Percentiles rank a stretch among this genome's conserved stretches.
phyloP scores from a whole-genome alignment of 2,329 filamentous ascomycete species.

The Didymella keratinophila region DNA sequence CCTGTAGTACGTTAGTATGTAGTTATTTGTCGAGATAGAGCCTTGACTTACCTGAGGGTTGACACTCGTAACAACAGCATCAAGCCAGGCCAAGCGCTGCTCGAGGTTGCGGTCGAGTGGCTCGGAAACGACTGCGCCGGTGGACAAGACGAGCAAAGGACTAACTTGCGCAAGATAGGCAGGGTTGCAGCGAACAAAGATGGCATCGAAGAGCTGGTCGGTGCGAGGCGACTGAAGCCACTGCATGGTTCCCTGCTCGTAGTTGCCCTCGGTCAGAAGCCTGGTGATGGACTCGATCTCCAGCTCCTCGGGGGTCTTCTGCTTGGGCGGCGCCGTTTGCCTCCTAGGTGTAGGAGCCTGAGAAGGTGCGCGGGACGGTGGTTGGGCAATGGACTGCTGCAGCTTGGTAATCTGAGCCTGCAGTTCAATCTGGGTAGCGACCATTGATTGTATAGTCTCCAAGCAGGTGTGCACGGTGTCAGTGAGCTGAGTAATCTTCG shows the following conservation, averaged over 20 bases:
- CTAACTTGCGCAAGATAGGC: slow-evolving; percentile 63
- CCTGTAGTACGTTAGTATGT: slow-evolving; percentile 47
- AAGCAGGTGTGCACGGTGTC: slow-evolving; percentile 71
- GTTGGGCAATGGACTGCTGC: slow-evolving; percentile 52
- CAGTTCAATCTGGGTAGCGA: slow-evolving; percentile 71
- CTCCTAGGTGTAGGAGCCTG: slow-evolving; percentile 30
- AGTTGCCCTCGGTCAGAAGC: slow-evolving; percentile 65
- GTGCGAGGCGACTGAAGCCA: slow-evolving; percentile 70
- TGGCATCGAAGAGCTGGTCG: slow-evolving; percentile 66
- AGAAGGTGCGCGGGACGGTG: slow-evolving; percentile 33
- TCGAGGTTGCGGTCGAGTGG: slow-evolving; percentile 61
- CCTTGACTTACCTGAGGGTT: slow-evolving; percentile 59
- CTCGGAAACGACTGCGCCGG: slow-evolving; percentile 68
- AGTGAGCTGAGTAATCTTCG: slow-evolving; percentile 77
- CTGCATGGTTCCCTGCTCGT: slow-evolving; percentile 58
- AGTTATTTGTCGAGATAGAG: not conserved
- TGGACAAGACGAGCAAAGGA: slow-evolving; percentile 66
- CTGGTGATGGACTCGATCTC: slow-evolving; percentile 70
- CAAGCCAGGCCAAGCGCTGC: slow-evolving; percentile 67
- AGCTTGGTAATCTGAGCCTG: slow-evolving; percentile 63
- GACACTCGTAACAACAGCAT: slow-evolving; percentile 62
- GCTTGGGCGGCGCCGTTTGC: slow-evolving; percentile 49
- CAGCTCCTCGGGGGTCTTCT: slow-evolving; percentile 59
- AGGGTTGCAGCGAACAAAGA: slow-evolving; percentile 66
- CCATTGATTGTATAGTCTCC: slow-evolving; percentile 74